phyloP scores from a whole-genome alignment of 371 early-diverging fungal species.

The Mortierella sp. region DNA sequence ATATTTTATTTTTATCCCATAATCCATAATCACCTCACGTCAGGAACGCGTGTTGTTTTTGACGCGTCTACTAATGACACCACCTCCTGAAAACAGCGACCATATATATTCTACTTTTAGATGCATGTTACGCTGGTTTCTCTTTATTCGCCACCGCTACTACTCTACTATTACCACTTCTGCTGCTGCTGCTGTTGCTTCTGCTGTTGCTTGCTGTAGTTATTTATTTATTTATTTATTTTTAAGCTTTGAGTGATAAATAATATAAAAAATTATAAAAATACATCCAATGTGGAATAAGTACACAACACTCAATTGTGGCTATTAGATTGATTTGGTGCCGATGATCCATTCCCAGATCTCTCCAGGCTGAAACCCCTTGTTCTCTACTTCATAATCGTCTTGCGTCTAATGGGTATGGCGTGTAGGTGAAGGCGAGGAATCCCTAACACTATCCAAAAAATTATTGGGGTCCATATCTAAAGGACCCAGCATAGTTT shows the following conservation, averaged over 20 bases:
- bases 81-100: too few relatives aligned
- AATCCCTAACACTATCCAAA: neutral
- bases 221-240: neutral
- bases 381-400: neutral
- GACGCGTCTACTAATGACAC: neutral
- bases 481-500: slow-evolving; percentile 12
- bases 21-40: neutral
- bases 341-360: neutral
- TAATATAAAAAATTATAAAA: neutral
- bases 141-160: too few relatives aligned
- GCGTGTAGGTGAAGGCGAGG: neutral
- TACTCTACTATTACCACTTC: too few relatives aligned
- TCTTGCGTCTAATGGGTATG: neutral
- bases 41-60: neutral
- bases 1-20: too few relatives aligned
- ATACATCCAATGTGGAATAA: neutral
- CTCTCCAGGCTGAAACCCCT: neutral
- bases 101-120: too few relatives aligned
- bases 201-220: neutral
- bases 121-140: too few relatives aligned
- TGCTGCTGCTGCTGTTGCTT: too few relatives aligned
- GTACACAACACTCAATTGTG: neutral
- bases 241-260: too few relatives aligned
- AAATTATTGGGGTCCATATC: neutral
- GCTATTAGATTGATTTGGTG: too few relatives aligned